Evolutionary conservation across 192 early-diverging fungal species (phyloP).

Genomic region (Funneliformis geosporum): DNA sequence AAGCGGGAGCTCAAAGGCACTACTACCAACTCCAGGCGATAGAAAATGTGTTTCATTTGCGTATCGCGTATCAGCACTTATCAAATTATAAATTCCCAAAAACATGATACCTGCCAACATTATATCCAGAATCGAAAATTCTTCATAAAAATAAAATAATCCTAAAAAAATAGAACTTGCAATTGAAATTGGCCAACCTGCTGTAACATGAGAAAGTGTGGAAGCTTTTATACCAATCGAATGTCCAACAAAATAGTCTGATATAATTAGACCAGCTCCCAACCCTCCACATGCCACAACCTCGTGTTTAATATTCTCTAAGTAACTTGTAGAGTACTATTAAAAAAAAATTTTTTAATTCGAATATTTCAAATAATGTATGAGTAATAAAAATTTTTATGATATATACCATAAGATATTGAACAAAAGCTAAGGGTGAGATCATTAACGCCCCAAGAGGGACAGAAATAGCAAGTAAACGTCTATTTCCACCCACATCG

Average conservation of each 20-base stretch:
- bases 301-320: not conserved
- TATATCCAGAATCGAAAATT: constrained; percentile 41
- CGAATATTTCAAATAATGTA: constrained; percentile 36
- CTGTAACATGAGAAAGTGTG: constrained; percentile 38
- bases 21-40: constrained; percentile 37
- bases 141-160: constrained; percentile 40
- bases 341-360: not conserved
- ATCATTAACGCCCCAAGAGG: constrained; percentile 37
- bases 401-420: constrained; percentile 33
- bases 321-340: constrained; percentile 2
- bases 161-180: constrained; percentile 39
- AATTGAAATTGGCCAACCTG: constrained; percentile 45
- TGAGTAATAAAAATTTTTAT: constrained; percentile 18
- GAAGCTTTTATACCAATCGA: constrained; percentile 37
- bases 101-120: constrained; percentile 41
- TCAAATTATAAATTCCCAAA: constrained; percentile 41
- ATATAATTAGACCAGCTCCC: constrained; percentile 41
- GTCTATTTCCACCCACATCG: constrained; percentile 42
- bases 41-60: constrained; percentile 39
- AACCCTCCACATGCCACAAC: constrained; percentile 33
- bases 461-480: constrained; percentile 38
- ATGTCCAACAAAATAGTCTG: constrained; percentile 48
- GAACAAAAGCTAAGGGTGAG: constrained; percentile 43
- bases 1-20: constrained; percentile 40
- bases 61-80: constrained; percentile 33